Evolutionary conservation across 257 asterid genomes (phyloP).

Genomic region (Nicotiana benthamiana): DNA sequence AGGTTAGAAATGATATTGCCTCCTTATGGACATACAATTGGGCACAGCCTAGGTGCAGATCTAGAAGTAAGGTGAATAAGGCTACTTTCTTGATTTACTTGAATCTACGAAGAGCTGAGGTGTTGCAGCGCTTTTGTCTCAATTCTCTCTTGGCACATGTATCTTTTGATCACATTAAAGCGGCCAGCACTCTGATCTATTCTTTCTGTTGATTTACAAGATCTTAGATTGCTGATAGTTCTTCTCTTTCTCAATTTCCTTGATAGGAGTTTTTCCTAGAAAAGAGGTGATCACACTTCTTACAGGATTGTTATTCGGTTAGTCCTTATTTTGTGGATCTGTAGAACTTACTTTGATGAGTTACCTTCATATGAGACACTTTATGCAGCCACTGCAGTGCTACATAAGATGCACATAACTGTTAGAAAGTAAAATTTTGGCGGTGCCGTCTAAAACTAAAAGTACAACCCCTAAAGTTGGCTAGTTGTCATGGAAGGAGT

Average conservation of each 20-base stretch:
- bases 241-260: not conserved
- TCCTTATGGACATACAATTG: constrained; percentile 14
- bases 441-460: not conserved
- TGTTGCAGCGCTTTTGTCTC: not conserved
- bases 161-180: not conserved
- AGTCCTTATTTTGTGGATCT: not conserved
- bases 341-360: not conserved
- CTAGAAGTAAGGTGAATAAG: not conserved
- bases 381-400: not conserved
- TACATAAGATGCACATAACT: not conserved
- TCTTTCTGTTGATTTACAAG: not conserved
- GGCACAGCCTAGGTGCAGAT: constrained; percentile 10
- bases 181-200: not conserved
- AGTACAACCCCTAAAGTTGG: not conserved
- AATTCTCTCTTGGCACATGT: not conserved
- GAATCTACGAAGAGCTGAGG: not conserved
- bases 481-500: not conserved
- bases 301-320: not conserved
- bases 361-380: constrained; percentile 1
- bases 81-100: not conserved
- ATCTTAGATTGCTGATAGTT: not conserved
- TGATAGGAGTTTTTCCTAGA: not conserved
- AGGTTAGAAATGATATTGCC: constrained; percentile 47
- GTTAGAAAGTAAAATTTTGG: not conserved
- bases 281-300: not conserved